These are phyloP conservation scores for Lolium perenne DNA, from an alignment of 176 grass and related monocot species.

Conservation along the genomic window DNA sequence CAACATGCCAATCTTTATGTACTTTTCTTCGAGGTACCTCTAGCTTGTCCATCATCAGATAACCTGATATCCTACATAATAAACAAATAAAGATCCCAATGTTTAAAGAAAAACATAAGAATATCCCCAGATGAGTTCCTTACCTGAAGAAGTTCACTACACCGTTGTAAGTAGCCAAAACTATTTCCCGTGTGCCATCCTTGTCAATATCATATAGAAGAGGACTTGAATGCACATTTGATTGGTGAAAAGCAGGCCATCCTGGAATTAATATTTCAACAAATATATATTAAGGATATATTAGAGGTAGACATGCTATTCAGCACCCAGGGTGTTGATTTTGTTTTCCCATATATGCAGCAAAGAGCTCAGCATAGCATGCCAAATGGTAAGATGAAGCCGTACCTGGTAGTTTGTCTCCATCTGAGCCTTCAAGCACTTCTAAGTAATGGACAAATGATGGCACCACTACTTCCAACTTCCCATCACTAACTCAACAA, in stretches of 20 bases:
- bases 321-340: too few species aligned
- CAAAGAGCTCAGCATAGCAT: constrained; percentile 14
- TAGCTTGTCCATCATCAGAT: constrained; percentile 97
- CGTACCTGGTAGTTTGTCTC: constrained; percentile 91
- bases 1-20: constrained; percentile 93
- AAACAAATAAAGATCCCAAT: constrained; percentile 44
- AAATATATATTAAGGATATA: constrained; percentile 29
- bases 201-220: constrained; percentile 91
- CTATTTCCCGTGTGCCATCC: constrained; percentile 91
- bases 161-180: constrained; percentile 89
- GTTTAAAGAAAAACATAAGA: constrained; percentile 24
- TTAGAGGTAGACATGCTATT: too few species aligned
- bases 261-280: constrained; percentile 48
- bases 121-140: constrained; percentile 22
- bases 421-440: constrained; percentile 95
- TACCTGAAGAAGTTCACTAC: constrained; percentile 94
- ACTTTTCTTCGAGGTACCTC: constrained; percentile 95
- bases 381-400: constrained; percentile 30
- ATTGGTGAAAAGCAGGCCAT: constrained; percentile 97
- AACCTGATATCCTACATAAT: constrained; percentile 79
- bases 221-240: constrained; percentile 89
- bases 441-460: constrained; percentile 99
- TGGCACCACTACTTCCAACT: constrained; percentile 92
- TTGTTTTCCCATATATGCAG: neutral
- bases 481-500: constrained; percentile 70